Evolutionary conservation across 1,139 yeast species (phyloP).

Genomic region (Candida buenavistaensis): DNA sequence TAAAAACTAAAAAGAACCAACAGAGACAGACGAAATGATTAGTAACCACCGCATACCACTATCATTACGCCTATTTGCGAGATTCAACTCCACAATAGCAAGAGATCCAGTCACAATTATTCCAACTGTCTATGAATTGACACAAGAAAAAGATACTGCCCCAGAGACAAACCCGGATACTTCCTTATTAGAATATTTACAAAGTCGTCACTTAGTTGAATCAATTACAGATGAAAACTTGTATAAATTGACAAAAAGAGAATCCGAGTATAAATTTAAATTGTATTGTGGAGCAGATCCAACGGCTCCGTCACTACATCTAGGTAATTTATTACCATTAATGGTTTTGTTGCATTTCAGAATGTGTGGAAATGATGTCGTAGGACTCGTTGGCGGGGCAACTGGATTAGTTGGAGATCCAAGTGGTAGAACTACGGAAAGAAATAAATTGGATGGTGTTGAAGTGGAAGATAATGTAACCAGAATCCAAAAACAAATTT

Average conservation of each 20-base stretch:
- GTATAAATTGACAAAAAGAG: constrained; percentile 26
- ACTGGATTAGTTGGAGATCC: constrained; percentile 98
- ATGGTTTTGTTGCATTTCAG: constrained; percentile 83
- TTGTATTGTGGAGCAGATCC: constrained; percentile 97
- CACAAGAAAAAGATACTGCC: constrained; percentile 15
- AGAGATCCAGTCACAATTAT: constrained; percentile 34
- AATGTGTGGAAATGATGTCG: constrained; percentile 78
- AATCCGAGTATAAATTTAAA: constrained; percentile 42
- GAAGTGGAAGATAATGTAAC: constrained; percentile 61
- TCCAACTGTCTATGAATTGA: constrained; percentile 35
- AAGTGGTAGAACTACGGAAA: constrained; percentile 81
- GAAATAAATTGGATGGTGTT: constrained; percentile 54
- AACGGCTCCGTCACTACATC: constrained; percentile 82
- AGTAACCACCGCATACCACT: background rate
- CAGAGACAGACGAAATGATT: background rate
- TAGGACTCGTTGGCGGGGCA: constrained; percentile 94
- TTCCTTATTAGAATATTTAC: constrained; percentile 47
- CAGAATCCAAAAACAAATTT: constrained; percentile 63
- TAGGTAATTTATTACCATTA: constrained; percentile 87
- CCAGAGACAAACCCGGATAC: constrained; percentile 32
- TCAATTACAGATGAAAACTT: constrained; percentile 49
- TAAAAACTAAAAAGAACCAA: background rate
- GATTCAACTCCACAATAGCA: constrained; percentile 16
- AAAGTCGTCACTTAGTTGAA: constrained; percentile 49
- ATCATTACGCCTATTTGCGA: constrained; percentile 3